These are phyloP conservation scores for Pluteus cervinus DNA, from an alignment of 768 basidiomycete species.

Conservation along the genomic window DNA sequence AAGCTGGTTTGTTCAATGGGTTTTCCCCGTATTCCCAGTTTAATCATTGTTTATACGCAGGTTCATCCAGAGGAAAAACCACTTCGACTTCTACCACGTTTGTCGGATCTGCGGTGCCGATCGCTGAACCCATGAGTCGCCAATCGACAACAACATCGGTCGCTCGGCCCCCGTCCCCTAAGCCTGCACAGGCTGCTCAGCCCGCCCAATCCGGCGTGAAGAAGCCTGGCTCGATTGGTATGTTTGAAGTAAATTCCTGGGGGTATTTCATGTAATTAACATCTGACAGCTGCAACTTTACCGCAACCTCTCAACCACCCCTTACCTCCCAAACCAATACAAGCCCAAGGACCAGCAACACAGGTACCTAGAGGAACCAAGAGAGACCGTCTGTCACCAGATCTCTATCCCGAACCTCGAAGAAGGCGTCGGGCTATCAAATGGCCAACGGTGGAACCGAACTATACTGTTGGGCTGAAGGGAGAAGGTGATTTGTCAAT, in stretches of 20 bases:
- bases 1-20: too few relatives aligned
- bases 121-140: too few relatives aligned
- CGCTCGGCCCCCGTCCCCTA: conserved; percentile 6
- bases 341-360: conserved; percentile 6
- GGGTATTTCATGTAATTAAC: too few relatives aligned
- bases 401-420: conserved; percentile 12
- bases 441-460: conserved; percentile 45
- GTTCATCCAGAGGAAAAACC: too few relatives aligned
- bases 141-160: conserved; percentile 8
- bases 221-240: too few relatives aligned
- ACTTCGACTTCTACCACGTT: too few relatives aligned
- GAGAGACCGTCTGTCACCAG: conserved; percentile 25
- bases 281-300: too few relatives aligned
- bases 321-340: conserved; percentile 26
- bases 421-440: conserved; percentile 27
- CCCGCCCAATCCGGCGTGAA: conserved; percentile 14
- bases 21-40: too few relatives aligned
- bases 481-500: conserved; percentile 45
- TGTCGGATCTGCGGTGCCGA: too few relatives aligned
- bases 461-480: conserved; percentile 30
- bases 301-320: conserved; percentile 17
- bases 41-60: too few relatives aligned
- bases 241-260: too few relatives aligned
- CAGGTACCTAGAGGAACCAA: conserved; percentile 33
- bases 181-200: conserved; percentile 1